Conservation (phyloP, 2,329 filamentous ascomycete genomes). For the Corniculantispora saksenae region DNA sequence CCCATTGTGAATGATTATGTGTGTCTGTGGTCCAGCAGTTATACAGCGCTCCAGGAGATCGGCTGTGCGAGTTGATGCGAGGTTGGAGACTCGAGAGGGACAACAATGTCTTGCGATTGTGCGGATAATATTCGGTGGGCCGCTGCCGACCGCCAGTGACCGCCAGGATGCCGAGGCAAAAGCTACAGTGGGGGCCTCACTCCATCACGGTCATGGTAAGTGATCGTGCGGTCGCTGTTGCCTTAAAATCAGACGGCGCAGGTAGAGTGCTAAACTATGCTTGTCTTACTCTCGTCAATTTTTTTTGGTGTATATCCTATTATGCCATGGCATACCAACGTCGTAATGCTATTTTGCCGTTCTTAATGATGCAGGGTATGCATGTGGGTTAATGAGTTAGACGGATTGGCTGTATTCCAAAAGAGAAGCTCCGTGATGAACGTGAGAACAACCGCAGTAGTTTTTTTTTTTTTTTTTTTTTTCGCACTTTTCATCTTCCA, state of each 20-base stretch:
- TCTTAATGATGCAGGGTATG: no score
- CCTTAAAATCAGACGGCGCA: neutral
- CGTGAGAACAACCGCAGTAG: no score
- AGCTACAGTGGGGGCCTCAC: neutral
- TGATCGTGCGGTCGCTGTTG: neutral
- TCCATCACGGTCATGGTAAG: neutral
- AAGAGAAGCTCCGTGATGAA: no score
- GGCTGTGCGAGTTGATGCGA: neutral
- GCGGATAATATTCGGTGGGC: conserved; percentile 6
- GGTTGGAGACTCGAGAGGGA: neutral
- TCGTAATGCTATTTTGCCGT: no score
- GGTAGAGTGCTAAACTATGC: no score
- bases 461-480: neutral
- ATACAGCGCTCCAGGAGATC: neutral
- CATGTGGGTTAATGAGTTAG: no score
- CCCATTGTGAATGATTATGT: conserved; percentile 31
- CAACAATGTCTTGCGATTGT: neutral
- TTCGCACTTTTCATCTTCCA: neutral
- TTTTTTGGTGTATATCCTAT: no score
- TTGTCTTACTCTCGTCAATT: no score
- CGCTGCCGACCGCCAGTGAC: neutral
- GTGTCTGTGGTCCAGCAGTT: neutral
- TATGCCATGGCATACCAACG: no score
- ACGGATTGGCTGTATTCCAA: no score
- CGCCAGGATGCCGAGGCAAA: conserved; percentile 4